Percentiles rank a stretch among this genome's conserved stretches.
These are phyloP conservation scores for Agrocybe praecox DNA, from an alignment of 768 basidiomycete species.

Conservation along the genomic window DNA sequence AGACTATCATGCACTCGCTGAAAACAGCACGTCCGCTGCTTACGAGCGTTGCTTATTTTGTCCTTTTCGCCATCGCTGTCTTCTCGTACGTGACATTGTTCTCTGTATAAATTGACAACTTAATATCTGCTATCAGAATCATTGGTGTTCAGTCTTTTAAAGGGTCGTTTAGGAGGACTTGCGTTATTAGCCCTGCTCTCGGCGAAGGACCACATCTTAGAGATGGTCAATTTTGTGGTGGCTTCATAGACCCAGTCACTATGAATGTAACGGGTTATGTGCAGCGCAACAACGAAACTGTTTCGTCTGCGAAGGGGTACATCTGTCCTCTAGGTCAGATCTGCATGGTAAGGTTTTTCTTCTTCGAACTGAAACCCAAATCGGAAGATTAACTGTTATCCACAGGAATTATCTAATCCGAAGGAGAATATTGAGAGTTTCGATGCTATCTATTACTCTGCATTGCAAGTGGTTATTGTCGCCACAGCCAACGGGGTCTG, in stretches of 20 bases:
- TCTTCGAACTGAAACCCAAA: neutral
- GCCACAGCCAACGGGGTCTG: constrained; percentile 78
- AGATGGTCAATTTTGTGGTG: constrained; percentile 73
- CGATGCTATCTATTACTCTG: constrained; percentile 83
- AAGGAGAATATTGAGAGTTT: constrained; percentile 71
- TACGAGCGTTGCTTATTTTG: constrained; percentile 88
- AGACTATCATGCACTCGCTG: constrained; percentile 88
- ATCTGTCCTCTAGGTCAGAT: constrained; percentile 87
- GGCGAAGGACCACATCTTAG: constrained; percentile 53
- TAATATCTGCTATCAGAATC: constrained; percentile 48
- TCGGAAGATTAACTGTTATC: neutral
- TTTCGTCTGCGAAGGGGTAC: constrained; percentile 67
- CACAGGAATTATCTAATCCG: constrained; percentile 70
- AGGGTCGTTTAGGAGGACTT: constrained; percentile 74
- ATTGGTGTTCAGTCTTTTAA: constrained; percentile 95
- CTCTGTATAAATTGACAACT: neutral
- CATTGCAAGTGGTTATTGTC: constrained; percentile 83
- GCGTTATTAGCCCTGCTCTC: constrained; percentile 53
- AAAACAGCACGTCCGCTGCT: constrained; percentile 91
- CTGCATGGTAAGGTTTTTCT: constrained; percentile 60
- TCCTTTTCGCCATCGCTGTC: constrained; percentile 84
- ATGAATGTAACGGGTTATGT: constrained; percentile 44
- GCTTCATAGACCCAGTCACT: constrained; percentile 66
- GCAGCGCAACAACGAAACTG: constrained; percentile 26
- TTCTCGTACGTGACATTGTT: constrained; percentile 67